Conservation (phyloP, 2,329 filamentous ascomycete species). For the Monilinia fructigena region DNA sequence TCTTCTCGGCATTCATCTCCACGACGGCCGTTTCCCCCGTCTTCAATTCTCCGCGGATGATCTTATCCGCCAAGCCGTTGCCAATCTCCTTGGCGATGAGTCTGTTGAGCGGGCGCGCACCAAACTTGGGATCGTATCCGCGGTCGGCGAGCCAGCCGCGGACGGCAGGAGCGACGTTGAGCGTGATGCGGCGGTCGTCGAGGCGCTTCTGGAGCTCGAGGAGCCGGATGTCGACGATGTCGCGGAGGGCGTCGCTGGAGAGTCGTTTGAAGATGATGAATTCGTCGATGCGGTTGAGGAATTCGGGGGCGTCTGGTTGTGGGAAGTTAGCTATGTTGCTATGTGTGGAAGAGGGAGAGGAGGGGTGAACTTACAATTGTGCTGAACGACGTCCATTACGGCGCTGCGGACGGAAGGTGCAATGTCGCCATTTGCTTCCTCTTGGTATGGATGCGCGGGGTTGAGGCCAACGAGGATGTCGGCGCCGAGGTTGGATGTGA, state of each 20-base stretch:
- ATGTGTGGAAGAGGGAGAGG: conserved; percentile 35
- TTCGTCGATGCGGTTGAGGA: conserved; percentile 93
- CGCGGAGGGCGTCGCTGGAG: conserved; percentile 72
- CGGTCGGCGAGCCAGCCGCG: conserved; percentile 84
- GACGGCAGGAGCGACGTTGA: conserved; percentile 69
- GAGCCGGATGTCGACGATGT: conserved; percentile 91
- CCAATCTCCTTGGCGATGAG: conserved; percentile 88
- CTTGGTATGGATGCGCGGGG: conserved; percentile 60
- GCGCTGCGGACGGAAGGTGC: conserved; percentile 70
- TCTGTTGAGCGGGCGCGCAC: conserved; percentile 85
- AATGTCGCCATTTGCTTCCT: conserved; percentile 65
- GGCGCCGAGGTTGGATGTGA: conserved; percentile 93
- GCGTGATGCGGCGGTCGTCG: conserved; percentile 77
- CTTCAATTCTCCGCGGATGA: conserved; percentile 81
- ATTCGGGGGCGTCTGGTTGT: conserved; percentile 72
- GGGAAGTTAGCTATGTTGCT: conserved; percentile 8
- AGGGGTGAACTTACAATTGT: conserved; percentile 48
- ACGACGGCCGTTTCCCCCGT: conserved; percentile 73
- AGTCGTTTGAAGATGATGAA: conserved; percentile 95
- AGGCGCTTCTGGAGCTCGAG: conserved; percentile 79
- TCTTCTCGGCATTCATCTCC: conserved; percentile 60
- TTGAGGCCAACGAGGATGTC: conserved; percentile 82
- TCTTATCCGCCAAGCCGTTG: conserved; percentile 84
- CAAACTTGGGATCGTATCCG: conserved; percentile 89
- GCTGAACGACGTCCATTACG: conserved; percentile 84